Percentiles rank a stretch among this genome's conserved stretches.
phyloP scores from a whole-genome alignment of 192 early-diverging fungal genomes.

The Podila epigama region DNA sequence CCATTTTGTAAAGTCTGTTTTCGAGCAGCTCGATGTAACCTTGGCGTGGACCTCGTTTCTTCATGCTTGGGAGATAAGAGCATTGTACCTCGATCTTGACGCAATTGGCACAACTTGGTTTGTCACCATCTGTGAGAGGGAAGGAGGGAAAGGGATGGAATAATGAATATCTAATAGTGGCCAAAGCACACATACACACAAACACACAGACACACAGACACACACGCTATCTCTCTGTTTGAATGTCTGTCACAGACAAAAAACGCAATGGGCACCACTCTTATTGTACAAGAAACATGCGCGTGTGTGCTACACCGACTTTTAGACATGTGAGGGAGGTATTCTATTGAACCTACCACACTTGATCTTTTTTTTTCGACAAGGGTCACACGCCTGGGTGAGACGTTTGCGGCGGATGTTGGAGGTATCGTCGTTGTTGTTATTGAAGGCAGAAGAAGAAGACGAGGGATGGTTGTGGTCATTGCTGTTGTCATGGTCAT shows the following conservation, averaged over 20 bases:
- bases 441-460: too few relatives aligned
- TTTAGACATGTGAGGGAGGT: too few relatives aligned
- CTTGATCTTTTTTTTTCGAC: conserved; percentile 77
- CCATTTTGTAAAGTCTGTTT: conserved; percentile 80
- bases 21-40: conserved; percentile 83
- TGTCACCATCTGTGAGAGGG: conserved; percentile 55
- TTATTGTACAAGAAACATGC: too few relatives aligned
- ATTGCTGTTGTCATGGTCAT: conserved; percentile 6
- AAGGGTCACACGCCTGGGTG: conserved; percentile 78
- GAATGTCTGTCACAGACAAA: too few relatives aligned
- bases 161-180: neutral
- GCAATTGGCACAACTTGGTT: conserved; percentile 86
- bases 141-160: neutral
- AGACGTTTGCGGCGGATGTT: conserved; percentile 65
- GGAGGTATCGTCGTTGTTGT: neutral
- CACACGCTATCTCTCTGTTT: too few relatives aligned
- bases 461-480: neutral
- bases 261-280: too few relatives aligned
- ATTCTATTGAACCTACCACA: conserved; percentile 40
- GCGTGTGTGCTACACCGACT: too few relatives aligned
- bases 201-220: too few relatives aligned
- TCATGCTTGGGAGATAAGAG: conserved; percentile 83
- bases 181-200: too few relatives aligned
- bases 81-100: conserved; percentile 69
- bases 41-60: conserved; percentile 90